These are phyloP conservation scores for Maudiozyma pseudohumilis DNA, from an alignment of 805 yeast species.

Conservation along the genomic window DNA sequence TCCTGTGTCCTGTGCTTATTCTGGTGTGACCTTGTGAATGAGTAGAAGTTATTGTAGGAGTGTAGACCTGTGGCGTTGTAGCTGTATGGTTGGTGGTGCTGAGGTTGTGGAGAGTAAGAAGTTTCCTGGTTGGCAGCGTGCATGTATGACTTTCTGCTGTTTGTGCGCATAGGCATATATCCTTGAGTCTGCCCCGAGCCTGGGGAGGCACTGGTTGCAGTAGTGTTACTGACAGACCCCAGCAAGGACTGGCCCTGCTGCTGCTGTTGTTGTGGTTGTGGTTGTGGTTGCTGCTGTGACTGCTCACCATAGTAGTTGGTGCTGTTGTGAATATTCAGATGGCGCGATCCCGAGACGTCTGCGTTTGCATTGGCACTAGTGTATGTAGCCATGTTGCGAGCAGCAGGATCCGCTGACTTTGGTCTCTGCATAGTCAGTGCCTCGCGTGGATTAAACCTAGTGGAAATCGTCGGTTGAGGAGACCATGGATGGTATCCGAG, in stretches of 20 bases:
- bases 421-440: constrained; percentile 23
- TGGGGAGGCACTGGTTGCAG: neutral
- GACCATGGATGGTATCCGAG: constrained; percentile 20
- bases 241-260: neutral
- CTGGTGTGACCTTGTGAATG: constrained; percentile 4
- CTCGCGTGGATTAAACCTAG: constrained; percentile 24
- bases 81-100: neutral
- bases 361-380: neutral
- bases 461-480: constrained; percentile 28
- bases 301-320: neutral
- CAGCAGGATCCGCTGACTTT: constrained; percentile 34
- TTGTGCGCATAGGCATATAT: no score
- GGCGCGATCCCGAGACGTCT: neutral
- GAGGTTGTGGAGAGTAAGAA: no score
- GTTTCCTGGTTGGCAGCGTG: no score
- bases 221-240: neutral
- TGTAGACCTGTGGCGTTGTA: neutral
- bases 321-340: neutral
- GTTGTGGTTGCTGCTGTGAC: neutral
- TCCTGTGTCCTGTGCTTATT: neutral
- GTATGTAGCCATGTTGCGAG: no score
- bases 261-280: neutral
- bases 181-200: no score
- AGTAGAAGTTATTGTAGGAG: constrained; percentile 1
- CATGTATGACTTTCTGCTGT: no score